A percentile compares a stretch with the other conserved stretches of the same genome.
These are phyloP conservation scores for Salix udensis DNA, from an alignment of 345 rosid species.

Conservation along the genomic window DNA sequence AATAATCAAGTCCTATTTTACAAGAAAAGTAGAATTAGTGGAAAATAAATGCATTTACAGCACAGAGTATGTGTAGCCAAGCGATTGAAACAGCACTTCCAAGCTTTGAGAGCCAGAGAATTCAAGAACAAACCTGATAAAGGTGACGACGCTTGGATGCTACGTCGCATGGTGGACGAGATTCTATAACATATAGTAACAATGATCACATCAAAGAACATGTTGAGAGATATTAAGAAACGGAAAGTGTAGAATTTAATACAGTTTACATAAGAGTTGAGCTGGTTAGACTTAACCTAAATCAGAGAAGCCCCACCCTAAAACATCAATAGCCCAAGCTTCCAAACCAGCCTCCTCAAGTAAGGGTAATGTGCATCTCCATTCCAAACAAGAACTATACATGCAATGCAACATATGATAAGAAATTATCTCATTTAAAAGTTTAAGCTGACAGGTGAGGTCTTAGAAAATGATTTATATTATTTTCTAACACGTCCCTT, in stretches of 20 bases:
- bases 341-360: constrained; percentile 90
- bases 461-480: too few species aligned
- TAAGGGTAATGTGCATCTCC: constrained; percentile 77
- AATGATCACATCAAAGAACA: not conserved
- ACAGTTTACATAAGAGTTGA: not conserved
- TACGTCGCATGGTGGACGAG: constrained; percentile 59
- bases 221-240: not conserved
- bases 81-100: not conserved
- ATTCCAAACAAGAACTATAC: constrained; percentile 91
- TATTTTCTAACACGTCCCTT: fast-evolving
- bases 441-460: fast-evolving
- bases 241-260: not conserved
- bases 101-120: not conserved
- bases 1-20: not conserved
- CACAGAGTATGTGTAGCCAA: not conserved
- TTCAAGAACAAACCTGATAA: constrained; percentile 57
- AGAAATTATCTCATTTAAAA: too few species aligned
- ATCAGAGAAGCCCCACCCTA: constrained; percentile 97
- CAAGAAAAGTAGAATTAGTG: not conserved
- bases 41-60: not conserved
- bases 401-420: constrained; percentile 16
- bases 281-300: constrained; percentile 41
- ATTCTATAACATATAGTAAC: constrained; percentile 34
- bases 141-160: constrained; percentile 70
- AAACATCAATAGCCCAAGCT: constrained; percentile 89